Evolutionary conservation across 2,329 filamentous ascomycete species (phyloP).

Genomic region (Xylariaceae sp.): DNA sequence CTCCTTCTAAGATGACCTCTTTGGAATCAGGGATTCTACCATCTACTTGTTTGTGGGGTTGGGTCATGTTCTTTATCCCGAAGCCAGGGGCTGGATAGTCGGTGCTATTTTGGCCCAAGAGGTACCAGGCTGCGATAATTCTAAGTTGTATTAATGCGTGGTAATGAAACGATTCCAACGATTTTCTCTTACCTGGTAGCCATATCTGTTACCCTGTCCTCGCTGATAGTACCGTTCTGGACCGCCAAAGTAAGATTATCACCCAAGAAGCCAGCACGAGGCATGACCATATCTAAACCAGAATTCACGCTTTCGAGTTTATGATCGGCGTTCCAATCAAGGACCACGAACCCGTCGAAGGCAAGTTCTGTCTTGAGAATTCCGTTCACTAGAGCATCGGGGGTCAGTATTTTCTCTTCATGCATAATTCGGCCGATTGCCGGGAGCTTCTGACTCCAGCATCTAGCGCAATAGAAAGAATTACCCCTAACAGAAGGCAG

Average conservation of each 20-base stretch:
- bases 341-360: slow-evolving; percentile 70
- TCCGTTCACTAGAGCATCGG: too few relatives aligned
- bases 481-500: too few relatives aligned
- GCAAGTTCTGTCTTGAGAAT: slow-evolving; percentile 65
- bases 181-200: slow-evolving; percentile 59
- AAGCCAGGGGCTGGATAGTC: slow-evolving; percentile 49
- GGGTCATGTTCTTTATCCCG: slow-evolving; percentile 63
- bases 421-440: too few relatives aligned
- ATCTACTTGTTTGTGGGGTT: slow-evolving; percentile 50
- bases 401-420: too few relatives aligned
- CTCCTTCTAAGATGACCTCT: slow-evolving; percentile 51
- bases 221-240: slow-evolving; percentile 73
- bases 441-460: too few relatives aligned
- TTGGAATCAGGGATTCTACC: slow-evolving; percentile 51
- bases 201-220: slow-evolving; percentile 77
- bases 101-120: slow-evolving; percentile 54
- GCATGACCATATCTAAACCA: slow-evolving; percentile 74
- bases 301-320: slow-evolving; percentile 56
- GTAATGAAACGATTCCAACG: slow-evolving; percentile 42
- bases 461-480: too few relatives aligned
- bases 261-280: slow-evolving; percentile 59
- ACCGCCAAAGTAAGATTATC: slow-evolving; percentile 73
- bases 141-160: slow-evolving; percentile 48
- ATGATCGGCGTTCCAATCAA: slow-evolving; percentile 72
- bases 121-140: slow-evolving; percentile 64